These are phyloP conservation scores for Rhynchospora breviuscula DNA, from an alignment of 176 grass and related monocot species.

Conservation along the genomic window DNA sequence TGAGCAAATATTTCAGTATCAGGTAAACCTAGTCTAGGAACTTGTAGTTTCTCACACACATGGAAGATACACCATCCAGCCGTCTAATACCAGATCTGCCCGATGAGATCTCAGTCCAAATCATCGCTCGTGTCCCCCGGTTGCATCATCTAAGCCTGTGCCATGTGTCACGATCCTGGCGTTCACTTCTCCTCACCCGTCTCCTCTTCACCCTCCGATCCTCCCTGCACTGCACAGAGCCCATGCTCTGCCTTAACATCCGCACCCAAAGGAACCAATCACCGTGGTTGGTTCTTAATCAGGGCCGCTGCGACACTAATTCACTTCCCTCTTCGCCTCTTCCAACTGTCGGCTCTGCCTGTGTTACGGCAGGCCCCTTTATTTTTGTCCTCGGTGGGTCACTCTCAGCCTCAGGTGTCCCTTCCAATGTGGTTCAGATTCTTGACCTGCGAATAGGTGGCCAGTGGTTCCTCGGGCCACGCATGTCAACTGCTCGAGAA, in stretches of 20 bases:
- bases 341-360: conserved; percentile 39
- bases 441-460: conserved; percentile 42
- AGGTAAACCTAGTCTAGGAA: background rate
- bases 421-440: conserved; percentile 45
- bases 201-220: conserved; percentile 44
- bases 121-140: conserved; percentile 62
- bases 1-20: background rate
- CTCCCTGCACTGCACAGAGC: conserved; percentile 32
- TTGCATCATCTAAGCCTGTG: conserved; percentile 35
- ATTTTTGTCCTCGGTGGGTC: conserved; percentile 77
- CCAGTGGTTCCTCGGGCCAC: conserved; percentile 63
- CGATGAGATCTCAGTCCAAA: conserved; percentile 58
- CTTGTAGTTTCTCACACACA: background rate
- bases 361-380: conserved; percentile 26
- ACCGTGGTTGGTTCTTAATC: conserved; percentile 47
- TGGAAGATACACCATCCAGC: background rate
- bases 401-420: conserved; percentile 33
- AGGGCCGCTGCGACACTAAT: conserved; percentile 29
- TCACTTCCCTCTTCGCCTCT: conserved; percentile 37
- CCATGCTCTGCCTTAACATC: conserved; percentile 55
- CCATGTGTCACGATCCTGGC: conserved; percentile 61
- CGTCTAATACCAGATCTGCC: conserved; percentile 60
- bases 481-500: conserved; percentile 66
- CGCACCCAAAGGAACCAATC: conserved; percentile 41
- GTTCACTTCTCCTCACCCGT: conserved; percentile 43